Evolutionary conservation across 2,329 filamentous ascomycete species (phyloP).

Genomic region (Cercospora sojina): DNA sequence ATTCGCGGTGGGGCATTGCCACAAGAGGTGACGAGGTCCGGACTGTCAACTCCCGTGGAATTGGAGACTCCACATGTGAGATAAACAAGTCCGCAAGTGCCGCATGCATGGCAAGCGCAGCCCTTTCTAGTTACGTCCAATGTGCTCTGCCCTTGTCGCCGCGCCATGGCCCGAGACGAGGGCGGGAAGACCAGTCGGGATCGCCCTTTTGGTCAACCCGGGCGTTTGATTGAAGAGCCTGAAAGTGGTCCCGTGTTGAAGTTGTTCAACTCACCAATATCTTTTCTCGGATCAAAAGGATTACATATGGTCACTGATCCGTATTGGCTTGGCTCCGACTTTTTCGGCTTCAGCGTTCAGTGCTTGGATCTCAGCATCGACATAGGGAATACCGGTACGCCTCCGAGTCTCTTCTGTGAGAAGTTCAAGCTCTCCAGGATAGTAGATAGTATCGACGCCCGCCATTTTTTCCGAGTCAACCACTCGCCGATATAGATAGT

Average conservation of each 20-base stretch:
- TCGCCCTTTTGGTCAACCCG: background rate
- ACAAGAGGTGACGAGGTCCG: background rate
- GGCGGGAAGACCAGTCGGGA: background rate
- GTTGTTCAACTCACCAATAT: background rate
- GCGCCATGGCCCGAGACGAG: background rate
- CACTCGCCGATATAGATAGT: slow-evolving; percentile 58
- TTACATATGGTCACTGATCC: background rate
- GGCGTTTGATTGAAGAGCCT: background rate
- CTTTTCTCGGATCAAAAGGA: background rate
- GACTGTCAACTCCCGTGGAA: background rate
- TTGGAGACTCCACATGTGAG: background rate
- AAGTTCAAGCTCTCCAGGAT: slow-evolving; percentile 59
- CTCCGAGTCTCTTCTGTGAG: slow-evolving; percentile 46
- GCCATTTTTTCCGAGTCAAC: slow-evolving; percentile 53
- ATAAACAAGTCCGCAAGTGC: background rate
- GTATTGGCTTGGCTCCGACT: slow-evolving; percentile 38
- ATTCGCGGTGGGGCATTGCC: background rate
- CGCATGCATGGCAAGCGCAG: background rate
- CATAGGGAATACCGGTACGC: slow-evolving; percentile 51
- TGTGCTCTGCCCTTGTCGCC: background rate
- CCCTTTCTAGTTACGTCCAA: background rate
- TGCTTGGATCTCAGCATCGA: slow-evolving; percentile 49
- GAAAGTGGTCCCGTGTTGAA: background rate
- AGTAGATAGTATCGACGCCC: slow-evolving; percentile 57
- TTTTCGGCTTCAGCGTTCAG: slow-evolving; percentile 52